Base-by-base conservation (phyloP, 2,329 filamentous ascomycete species). In the Fusarium illudens region DNA sequence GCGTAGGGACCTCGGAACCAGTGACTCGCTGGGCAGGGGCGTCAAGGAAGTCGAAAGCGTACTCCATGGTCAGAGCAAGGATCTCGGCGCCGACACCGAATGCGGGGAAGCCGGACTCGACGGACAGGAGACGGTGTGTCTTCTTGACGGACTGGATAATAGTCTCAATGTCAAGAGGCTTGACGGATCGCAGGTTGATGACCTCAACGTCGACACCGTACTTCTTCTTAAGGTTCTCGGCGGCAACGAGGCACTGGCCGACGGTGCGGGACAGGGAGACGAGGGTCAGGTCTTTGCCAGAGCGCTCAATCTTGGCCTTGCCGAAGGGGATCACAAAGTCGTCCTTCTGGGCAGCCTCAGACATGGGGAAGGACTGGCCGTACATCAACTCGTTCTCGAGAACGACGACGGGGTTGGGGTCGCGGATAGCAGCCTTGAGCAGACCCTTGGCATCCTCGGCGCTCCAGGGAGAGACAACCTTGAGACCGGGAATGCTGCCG, bases 81-180 rank as follows among this genome's bases (percentile, higher is more conserved):
- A 99, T 94, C 84, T 99, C 96, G 60, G 95, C 88, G 62, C 90
- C 88, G 73, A 99, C 93, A 79, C 96, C 96, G 78, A 94, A 99
- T 76, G 93, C 92, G 68, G 96, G 96, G 89, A 94, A 99, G 70
- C 95, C 96, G 60, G 94, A 97, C 84, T 98, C 95, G 73, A 99
- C 93, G 39, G 89, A 90, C 80, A 99, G 87, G 67, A 99, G 89
- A 77, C 91, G 92, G 79, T 92, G 91, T 17, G 96, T 99, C 91
- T 99, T 99, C 92, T 99, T 98, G 79, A 99, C 90, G 12, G 94
- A 97, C 81, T 96, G 94, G 81, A 98, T 86, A 76, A 99, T 98
- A 71, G 93, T 87, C 82, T 98, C 94, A 63, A 99, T 87, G 77
- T 99, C 96, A 71, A 99, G 88, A 42, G 96, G 96, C 87, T 98